These are phyloP conservation scores for Cucurbita maxima DNA, from an alignment of 306 rosid genomes.

Conservation along the genomic window DNA sequence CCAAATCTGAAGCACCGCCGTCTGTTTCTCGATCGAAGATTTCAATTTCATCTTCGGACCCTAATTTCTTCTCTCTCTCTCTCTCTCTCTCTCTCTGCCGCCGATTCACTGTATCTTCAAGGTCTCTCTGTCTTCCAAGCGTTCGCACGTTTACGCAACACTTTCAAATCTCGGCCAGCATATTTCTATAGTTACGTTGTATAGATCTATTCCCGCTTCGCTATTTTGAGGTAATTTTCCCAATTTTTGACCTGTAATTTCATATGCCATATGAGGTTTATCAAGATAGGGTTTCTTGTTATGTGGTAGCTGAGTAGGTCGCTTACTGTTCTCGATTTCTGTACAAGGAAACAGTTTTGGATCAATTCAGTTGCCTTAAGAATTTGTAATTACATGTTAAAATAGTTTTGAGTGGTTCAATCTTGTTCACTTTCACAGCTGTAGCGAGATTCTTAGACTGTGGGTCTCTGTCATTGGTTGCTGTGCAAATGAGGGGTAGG, in stretches of 20 bases:
- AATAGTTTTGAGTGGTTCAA: background rate
- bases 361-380: background rate
- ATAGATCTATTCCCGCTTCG: background rate
- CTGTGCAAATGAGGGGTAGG: conserved; percentile 58
- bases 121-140: background rate
- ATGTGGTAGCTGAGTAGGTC: background rate
- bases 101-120: background rate
- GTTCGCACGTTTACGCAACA: background rate
- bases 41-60: background rate
- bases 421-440: background rate
- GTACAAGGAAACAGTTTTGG: background rate
- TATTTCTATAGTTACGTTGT: too few relatives aligned
- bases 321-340: background rate
- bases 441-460: background rate
- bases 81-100: background rate
- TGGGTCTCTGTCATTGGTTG: background rate
- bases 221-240: background rate
- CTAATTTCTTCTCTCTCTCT: background rate
- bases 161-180: too few relatives aligned
- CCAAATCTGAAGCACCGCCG: background rate
- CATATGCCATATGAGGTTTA: background rate
- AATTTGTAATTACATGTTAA: background rate
- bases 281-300: background rate
- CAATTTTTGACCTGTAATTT: background rate
- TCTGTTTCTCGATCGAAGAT: background rate